These are phyloP conservation scores for Salicornia ramosissima DNA, from an alignment of 148 eudicot species.

Conservation along the genomic window DNA sequence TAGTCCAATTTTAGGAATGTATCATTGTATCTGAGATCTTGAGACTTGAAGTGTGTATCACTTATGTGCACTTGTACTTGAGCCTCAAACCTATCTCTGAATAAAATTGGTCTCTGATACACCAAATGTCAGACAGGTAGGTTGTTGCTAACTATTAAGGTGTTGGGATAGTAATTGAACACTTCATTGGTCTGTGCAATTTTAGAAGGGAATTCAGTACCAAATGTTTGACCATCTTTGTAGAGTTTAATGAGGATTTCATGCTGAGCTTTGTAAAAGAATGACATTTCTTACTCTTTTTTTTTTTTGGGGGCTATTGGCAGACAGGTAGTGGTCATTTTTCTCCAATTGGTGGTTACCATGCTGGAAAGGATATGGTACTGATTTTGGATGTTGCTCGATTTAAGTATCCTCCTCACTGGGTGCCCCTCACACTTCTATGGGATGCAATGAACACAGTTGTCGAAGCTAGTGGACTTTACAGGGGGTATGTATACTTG, in stretches of 20 bases:
- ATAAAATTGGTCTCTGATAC: not conserved
- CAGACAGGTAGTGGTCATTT: constrained; percentile 57
- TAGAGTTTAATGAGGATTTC: not conserved
- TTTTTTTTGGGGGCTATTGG: not conserved
- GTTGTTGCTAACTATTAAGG: not conserved
- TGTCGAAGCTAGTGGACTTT: constrained; percentile 36
- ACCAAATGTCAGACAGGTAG: not conserved
- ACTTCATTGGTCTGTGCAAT: not conserved
- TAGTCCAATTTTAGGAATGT: not conserved
- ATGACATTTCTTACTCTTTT: not conserved
- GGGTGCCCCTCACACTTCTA: constrained; percentile 48
- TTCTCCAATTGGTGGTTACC: constrained; percentile 53
- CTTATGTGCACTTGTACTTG: not conserved
- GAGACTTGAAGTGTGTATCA: not conserved
- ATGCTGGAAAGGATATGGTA: constrained; percentile 44
- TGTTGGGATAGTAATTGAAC: not conserved
- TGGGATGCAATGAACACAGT: constrained; percentile 55
- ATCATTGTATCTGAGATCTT: not conserved
- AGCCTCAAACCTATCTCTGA: not conserved
- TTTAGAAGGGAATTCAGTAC: not conserved
- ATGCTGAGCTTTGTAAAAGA: not conserved
- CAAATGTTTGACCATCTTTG: not conserved
- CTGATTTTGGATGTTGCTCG: constrained; percentile 57
- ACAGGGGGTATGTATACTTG: constrained; percentile 35
- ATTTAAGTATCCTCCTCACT: constrained; percentile 52